Conservation (phyloP, 192 early-diverging fungal species). For the Podila minutissima region DNA sequence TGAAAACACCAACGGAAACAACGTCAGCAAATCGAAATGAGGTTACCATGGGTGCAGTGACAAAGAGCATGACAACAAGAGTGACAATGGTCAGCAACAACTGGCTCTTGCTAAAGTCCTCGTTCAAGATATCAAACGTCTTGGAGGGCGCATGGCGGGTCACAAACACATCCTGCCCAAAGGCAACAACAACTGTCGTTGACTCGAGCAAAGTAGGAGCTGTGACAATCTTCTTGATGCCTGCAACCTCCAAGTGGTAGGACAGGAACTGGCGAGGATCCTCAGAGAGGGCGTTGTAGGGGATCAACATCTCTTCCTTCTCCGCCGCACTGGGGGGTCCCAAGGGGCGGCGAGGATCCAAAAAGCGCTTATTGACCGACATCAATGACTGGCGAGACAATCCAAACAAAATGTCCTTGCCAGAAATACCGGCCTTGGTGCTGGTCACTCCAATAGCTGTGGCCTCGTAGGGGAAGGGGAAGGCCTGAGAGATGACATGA, state of each 20-base stretch:
- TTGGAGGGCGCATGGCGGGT: constrained; percentile 85
- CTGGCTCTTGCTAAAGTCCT: constrained; percentile 90
- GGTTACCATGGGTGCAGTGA: constrained; percentile 80
- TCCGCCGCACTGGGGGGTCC: constrained; percentile 76
- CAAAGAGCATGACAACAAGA: constrained; percentile 75
- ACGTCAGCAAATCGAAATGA: background rate
- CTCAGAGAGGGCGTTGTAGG: constrained; percentile 79
- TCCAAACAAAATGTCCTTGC: constrained; percentile 80
- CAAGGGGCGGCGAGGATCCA: constrained; percentile 87
- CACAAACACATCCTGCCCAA: constrained; percentile 93
- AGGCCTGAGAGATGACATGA: constrained; percentile 78
- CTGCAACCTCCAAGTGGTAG: constrained; percentile 74
- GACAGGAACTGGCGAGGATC: constrained; percentile 83
- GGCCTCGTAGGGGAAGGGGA: constrained; percentile 77
- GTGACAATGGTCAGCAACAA: constrained; percentile 86
- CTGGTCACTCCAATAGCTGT: constrained; percentile 85
- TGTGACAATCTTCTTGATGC: constrained; percentile 74
- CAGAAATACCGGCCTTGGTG: constrained; percentile 88
- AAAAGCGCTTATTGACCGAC: constrained; percentile 74
- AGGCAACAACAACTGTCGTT: constrained; percentile 88
- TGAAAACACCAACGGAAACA: background rate
- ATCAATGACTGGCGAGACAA: constrained; percentile 40
- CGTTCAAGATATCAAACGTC: constrained; percentile 92
- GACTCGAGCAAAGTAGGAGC: constrained; percentile 90
- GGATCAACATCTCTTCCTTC: constrained; percentile 88